Conservation (phyloP, 2,329 filamentous ascomycete genomes). For the Coniochaeta sp. region DNA sequence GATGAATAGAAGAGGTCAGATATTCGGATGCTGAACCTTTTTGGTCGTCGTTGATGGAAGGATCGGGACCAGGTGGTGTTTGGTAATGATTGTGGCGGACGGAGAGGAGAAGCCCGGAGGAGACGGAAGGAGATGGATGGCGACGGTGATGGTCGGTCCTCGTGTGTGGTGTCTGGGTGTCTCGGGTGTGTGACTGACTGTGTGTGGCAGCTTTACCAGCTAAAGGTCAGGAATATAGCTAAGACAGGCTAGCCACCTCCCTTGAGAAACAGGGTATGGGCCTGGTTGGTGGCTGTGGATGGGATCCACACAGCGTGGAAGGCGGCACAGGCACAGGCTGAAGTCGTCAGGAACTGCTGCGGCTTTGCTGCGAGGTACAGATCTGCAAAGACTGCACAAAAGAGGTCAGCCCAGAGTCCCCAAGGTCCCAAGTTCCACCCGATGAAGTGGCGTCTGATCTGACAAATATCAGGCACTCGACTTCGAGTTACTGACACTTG, state of each 20-base stretch:
- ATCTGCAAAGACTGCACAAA: not conserved
- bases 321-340: conserved; percentile 17
- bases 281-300: conserved; percentile 8
- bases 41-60: conserved; percentile 8
- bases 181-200: too few relatives aligned
- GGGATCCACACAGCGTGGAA: conserved; percentile 5
- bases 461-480: too few relatives aligned
- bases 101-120: not conserved
- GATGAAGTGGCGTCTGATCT: too few relatives aligned
- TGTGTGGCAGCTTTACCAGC: not conserved
- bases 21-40: conserved; percentile 1
- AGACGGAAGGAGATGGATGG: not conserved
- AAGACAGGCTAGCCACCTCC: not conserved
- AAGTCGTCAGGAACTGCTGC: conserved; percentile 8
- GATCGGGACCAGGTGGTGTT: not conserved
- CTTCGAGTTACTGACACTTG: too few relatives aligned
- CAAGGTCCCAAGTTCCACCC: not conserved
- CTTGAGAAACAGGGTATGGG: not conserved
- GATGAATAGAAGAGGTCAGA: conserved; percentile 3
- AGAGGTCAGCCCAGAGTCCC: not conserved
- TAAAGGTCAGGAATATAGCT: not conserved
- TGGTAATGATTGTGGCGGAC: not conserved
- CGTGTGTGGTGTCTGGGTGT: too few relatives aligned
- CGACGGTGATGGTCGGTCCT: not conserved
- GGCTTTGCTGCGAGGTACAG: conserved; percentile 3